A percentile compares a stretch with the other conserved stretches of the same genome.
Evolutionary conservation across 805 yeast genomes (phyloP).

Genomic region (Cyberlindnera veronae): DNA sequence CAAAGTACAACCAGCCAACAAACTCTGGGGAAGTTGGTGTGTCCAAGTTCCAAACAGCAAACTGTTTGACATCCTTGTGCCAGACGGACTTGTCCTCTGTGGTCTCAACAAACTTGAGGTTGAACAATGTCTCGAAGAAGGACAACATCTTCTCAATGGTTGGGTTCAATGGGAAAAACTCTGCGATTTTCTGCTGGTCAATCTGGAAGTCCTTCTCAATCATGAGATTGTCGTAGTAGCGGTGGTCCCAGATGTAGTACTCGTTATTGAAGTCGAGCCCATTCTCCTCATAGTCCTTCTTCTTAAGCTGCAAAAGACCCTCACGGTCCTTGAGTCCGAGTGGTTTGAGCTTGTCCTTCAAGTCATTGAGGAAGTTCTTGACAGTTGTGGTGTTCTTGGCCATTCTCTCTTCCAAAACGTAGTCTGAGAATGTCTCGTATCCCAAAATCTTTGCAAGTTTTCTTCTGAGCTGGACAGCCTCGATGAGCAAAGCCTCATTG

Average conservation of each 20-base stretch:
- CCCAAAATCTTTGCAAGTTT: slow-evolving; percentile 63
- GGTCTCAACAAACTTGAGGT: slow-evolving; percentile 58
- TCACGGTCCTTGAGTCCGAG: slow-evolving; percentile 54
- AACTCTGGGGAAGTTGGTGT: slow-evolving; percentile 47
- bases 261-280: slow-evolving; percentile 40
- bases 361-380: slow-evolving; percentile 55
- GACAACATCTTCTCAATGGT: slow-evolving; percentile 67
- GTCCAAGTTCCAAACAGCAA: slow-evolving; percentile 67
- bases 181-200: slow-evolving; percentile 67
- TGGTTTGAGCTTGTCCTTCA: slow-evolving; percentile 55
- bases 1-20: slow-evolving; percentile 77
- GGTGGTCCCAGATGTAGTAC: slow-evolving; percentile 70
- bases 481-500: slow-evolving; percentile 57
- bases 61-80: slow-evolving; percentile 77
- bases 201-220: slow-evolving; percentile 68
- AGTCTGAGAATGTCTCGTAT: slow-evolving; percentile 65
- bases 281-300: slow-evolving; percentile 43
- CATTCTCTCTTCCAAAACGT: slow-evolving; percentile 73
- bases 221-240: slow-evolving; percentile 61
- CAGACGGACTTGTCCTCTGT: slow-evolving; percentile 45
- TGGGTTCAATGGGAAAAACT: slow-evolving; percentile 71
- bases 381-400: slow-evolving; percentile 68
- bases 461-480: slow-evolving; percentile 60
- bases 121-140: slow-evolving; percentile 67
- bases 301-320: slow-evolving; percentile 48